These are phyloP conservation scores for Azolla pinnata DNA, from an alignment of 75 land plant species.

Conservation along the genomic window DNA sequence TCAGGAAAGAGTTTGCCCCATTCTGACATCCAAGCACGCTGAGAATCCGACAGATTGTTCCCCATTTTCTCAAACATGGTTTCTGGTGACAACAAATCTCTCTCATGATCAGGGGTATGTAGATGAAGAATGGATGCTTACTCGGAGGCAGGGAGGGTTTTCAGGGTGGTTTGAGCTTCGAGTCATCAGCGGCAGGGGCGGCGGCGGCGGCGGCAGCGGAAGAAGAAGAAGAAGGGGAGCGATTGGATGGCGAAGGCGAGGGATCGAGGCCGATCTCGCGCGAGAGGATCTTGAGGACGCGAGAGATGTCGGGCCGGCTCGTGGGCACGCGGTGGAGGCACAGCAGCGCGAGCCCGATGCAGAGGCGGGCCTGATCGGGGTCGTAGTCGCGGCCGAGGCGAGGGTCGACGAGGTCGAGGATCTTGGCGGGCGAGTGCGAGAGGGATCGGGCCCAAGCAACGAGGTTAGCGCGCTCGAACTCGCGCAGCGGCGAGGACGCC, in stretches of 20 bases:
- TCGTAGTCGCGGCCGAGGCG: conserved; percentile 39
- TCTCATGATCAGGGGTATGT: too few relatives aligned
- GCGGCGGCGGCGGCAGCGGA: too few relatives aligned
- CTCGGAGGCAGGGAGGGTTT: too few relatives aligned
- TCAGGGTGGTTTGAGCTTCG: too few relatives aligned
- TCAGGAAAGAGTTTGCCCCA: too few relatives aligned
- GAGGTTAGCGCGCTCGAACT: conserved; percentile 73
- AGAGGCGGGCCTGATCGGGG: conserved; percentile 55
- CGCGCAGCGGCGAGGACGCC: conserved; percentile 63
- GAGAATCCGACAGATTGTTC: too few relatives aligned
- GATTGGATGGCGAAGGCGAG: conserved; percentile 88
- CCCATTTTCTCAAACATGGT: too few relatives aligned
- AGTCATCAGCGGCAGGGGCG: too few relatives aligned
- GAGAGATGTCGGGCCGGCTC: conserved; percentile 55
- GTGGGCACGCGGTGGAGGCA: conserved; percentile 79
- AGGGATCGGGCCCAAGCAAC: conserved; percentile 66
- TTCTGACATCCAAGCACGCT: too few relatives aligned
- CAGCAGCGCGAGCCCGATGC: conserved; percentile 57
- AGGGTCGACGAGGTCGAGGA: conserved; percentile 64
- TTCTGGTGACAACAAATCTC: too few relatives aligned
- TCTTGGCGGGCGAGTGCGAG: conserved; percentile 45
- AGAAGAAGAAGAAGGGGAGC: too few relatives aligned
- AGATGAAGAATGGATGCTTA: too few relatives aligned
- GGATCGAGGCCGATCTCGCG: conserved; percentile 73
- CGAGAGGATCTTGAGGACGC: conserved; percentile 59